Evolutionary conservation across 306 rosid species (phyloP).

Genomic region (Cucumis melo): DNA sequence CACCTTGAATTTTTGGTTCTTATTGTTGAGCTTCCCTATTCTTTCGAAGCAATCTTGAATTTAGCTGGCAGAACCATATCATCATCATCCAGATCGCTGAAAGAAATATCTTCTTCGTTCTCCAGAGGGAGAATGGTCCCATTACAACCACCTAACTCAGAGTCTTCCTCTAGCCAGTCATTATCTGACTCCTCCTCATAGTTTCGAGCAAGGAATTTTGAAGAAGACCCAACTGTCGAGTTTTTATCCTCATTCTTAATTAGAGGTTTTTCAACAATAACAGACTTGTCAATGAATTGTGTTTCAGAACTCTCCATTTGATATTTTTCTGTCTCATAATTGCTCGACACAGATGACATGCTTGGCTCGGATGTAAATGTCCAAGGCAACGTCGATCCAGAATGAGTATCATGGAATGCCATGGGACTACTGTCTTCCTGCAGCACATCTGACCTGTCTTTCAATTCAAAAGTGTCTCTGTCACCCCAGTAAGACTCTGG

Average conservation of each 20-base stretch:
- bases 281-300: slow-evolving; percentile 42
- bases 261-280: slow-evolving; percentile 36
- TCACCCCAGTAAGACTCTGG: slow-evolving; percentile 38
- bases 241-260: slow-evolving; percentile 36
- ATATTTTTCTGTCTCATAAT: slow-evolving; percentile 37
- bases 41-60: slow-evolving; percentile 24
- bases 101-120: slow-evolving; percentile 88
- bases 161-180: slow-evolving; percentile 91
- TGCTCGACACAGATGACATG: slow-evolving; percentile 20
- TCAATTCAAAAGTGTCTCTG: slow-evolving; percentile 28
- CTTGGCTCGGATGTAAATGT: slow-evolving; percentile 24
- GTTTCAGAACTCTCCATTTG: slow-evolving; percentile 36
- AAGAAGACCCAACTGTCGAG: slow-evolving; percentile 24
- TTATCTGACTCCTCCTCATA: slow-evolving; percentile 39
- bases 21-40: not conserved
- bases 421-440: slow-evolving; percentile 29
- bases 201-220: slow-evolving; percentile 31
- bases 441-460: slow-evolving; percentile 18
- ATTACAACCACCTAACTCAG: slow-evolving; percentile 33
- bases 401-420: slow-evolving; percentile 28
- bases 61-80: slow-evolving; percentile 37
- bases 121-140: slow-evolving; percentile 19
- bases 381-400: slow-evolving; percentile 23
- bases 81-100: slow-evolving; percentile 91
- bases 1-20: not conserved